Evolutionary conservation across 2,329 filamentous ascomycete genomes (phyloP), one percentile per base, ranked within the genome.

Genomic region (Colletotrichum camelliae): DNA sequence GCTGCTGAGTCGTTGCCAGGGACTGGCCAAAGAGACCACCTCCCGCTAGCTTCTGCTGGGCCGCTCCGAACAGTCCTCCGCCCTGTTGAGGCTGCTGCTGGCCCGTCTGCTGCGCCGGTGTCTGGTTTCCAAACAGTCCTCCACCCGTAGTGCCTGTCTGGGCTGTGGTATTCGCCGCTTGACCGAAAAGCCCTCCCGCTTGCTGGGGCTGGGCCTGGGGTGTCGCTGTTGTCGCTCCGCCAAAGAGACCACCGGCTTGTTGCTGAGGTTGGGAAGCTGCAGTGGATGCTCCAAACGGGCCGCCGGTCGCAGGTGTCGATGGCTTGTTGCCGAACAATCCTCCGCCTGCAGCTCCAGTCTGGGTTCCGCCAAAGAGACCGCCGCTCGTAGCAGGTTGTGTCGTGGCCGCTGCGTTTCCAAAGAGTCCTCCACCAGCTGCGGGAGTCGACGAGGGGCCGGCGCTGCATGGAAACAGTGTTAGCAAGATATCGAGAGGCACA

Each of bases 61-160:
- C 70, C 33, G 65, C 77, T 43, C 84, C 85, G 77, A 86, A 87
- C 35, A 87, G 77, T 66, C 85, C 81, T 66, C 85, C 82, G 21
- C 82, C 80, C 21, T 73, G 62, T 67, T 79, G 77, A 58, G 85
- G 81, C 39, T 77, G 78, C 55, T 77, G 76, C 35, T 76, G 77
- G 27, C 71, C 52, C 16, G 73, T 62, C 72, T 75, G 75, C 79
- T 72, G 39, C 72, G 67, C 67, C 6, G 67, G 55, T 61, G 75
- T 70, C 43, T 52, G 43, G 43, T 52, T 52, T 15, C 70, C 77
- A 52, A 80, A 78, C 4, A 79, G 64, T 8, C 76, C 62, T 39
- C 66, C 43, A 7, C 43, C 61, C 48, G 70, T 79, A 72, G 62
- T 80, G 77, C 75, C 77, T 8, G 58, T 35, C 39, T 70, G 67